A percentile compares a stretch with the other conserved stretches of the same genome.
Evolutionary conservation across 495 filamentous ascomycete species (phyloP).

Genomic region (Lasiosphaeria hispida): DNA sequence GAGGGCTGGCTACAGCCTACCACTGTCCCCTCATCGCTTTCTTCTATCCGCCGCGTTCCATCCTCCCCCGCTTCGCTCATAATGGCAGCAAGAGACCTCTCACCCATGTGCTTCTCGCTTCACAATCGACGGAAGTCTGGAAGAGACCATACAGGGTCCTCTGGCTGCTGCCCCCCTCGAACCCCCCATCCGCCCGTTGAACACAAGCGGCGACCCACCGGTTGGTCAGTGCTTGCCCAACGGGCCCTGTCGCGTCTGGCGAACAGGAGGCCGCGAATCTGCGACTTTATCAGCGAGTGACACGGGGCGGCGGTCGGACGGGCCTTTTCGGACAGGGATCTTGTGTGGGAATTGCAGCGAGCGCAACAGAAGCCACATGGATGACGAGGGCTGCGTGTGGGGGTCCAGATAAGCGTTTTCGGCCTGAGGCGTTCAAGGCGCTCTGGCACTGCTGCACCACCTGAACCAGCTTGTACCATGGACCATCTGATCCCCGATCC

Average conservation of each 20-base stretch:
- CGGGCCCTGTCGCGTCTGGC: background rate
- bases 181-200: constrained; percentile 3
- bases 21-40: too few relatives aligned
- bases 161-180: too few relatives aligned
- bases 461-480: too few relatives aligned
- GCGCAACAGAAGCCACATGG: constrained; percentile 30
- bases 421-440: constrained; percentile 18
- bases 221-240: constrained; percentile 15
- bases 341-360: constrained; percentile 17
- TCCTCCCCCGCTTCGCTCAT: too few relatives aligned
- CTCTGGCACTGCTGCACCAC: background rate
- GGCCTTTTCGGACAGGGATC: constrained; percentile 24
- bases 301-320: constrained; percentile 24
- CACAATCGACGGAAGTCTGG: too few relatives aligned
- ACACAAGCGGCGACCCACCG: background rate
- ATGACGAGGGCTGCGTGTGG: constrained; percentile 26
- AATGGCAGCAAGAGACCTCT: too few relatives aligned
- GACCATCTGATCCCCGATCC: too few relatives aligned
- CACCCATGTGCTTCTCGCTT: too few relatives aligned
- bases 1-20: too few relatives aligned
- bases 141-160: too few relatives aligned
- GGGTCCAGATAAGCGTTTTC: constrained; percentile 36
- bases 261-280: constrained; percentile 22
- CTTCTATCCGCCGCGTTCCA: too few relatives aligned
- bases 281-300: constrained; percentile 30